Conservation (phyloP, 2,329 filamentous ascomycete species). For the Pseudogymnoascus sp. region DNA sequence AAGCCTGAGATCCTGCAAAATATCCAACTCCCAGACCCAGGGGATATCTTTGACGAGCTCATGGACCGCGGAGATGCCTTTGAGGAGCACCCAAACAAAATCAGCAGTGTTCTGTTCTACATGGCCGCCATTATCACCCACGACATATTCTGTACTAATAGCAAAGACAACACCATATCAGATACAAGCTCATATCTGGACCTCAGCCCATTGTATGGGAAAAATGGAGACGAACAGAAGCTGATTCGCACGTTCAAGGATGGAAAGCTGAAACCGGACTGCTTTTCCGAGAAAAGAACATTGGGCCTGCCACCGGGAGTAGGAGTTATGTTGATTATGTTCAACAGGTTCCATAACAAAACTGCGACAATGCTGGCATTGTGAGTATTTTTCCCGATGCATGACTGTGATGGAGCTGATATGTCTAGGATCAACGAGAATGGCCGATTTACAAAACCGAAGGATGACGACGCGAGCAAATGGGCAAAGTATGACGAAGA, state of each 20-base stretch:
- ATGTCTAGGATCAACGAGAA: conserved; percentile 67
- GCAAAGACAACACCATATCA: conserved; percentile 53
- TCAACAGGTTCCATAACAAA: conserved; percentile 80
- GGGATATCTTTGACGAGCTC: conserved; percentile 52
- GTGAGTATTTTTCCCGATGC: conserved; percentile 15
- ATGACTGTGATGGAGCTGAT: not conserved
- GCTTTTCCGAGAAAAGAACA: conserved; percentile 62
- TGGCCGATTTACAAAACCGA: conserved; percentile 64
- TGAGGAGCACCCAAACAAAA: conserved; percentile 59
- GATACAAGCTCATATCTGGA: conserved; percentile 69
- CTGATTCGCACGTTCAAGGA: conserved; percentile 55
- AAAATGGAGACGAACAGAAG: conserved; percentile 42
- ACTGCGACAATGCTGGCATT: conserved; percentile 67
- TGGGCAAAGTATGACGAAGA: conserved; percentile 70
- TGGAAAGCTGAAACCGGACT: conserved; percentile 64
- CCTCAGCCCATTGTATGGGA: conserved; percentile 66
- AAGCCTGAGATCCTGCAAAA: conserved; percentile 52
- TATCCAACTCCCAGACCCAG: conserved; percentile 56
- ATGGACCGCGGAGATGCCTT: conserved; percentile 46
- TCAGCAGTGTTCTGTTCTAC: conserved; percentile 69
- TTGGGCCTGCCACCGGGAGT: conserved; percentile 65
- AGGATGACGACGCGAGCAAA: conserved; percentile 39
- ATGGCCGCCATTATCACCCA: conserved; percentile 61
- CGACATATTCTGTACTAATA: conserved; percentile 58
- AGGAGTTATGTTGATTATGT: conserved; percentile 65